phyloP scores from a whole-genome alignment of 495 filamentous ascomycete genomes.

The Talaromyces adpressus region DNA sequence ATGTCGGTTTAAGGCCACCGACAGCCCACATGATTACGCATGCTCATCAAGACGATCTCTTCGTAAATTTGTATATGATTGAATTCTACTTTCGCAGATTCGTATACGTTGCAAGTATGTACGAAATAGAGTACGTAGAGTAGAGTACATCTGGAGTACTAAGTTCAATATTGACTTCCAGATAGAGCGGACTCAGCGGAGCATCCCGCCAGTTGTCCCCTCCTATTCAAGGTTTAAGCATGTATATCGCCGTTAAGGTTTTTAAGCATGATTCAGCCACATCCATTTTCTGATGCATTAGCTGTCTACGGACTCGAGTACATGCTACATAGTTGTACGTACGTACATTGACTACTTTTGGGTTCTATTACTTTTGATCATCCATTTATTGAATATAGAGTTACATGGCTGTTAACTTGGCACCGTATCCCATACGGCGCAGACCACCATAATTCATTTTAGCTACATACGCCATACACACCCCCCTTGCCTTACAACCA shows the following conservation, averaged over 20 bases:
- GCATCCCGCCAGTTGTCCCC: background rate
- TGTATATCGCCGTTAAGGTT: constrained; percentile 3
- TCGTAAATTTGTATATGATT: background rate
- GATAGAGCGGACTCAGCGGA: background rate
- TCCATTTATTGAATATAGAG: background rate
- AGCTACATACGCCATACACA: background rate
- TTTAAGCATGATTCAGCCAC: constrained; percentile 6
- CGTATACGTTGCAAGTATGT: background rate
- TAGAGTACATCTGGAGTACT: background rate
- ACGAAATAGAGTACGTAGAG: background rate
- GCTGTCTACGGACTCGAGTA: background rate
- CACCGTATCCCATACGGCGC: background rate
- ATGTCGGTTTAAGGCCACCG: background rate
- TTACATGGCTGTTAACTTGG: background rate
- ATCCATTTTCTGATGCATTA: background rate
- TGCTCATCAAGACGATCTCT: background rate
- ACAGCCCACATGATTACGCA: background rate
- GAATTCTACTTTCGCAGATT: background rate
- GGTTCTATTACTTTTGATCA: background rate
- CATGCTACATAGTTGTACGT: background rate
- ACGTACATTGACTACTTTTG: background rate
- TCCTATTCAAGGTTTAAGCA: constrained; percentile 1
- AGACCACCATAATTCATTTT: background rate
- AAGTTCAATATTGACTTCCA: background rate
- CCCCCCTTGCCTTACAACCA: background rate